A percentile compares a stretch with the other conserved stretches of the same genome.
phyloP scores from a whole-genome alignment of 2,329 filamentous ascomycete genomes.

The Cercospora nicotianae region DNA sequence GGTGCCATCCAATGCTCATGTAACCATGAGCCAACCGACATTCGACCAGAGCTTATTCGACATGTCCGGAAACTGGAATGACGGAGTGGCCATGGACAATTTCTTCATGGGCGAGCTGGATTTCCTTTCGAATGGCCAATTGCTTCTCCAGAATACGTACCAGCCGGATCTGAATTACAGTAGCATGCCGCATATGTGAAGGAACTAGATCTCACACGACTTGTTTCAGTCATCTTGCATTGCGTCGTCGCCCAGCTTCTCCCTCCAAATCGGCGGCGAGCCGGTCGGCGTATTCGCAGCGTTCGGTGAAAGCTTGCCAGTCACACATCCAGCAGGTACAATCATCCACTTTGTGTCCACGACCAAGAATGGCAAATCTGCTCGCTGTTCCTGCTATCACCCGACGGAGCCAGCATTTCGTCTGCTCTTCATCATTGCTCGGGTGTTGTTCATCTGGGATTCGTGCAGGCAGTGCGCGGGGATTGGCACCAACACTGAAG shows the following conservation, averaged over 20 bases:
- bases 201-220: background rate
- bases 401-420: constrained; percentile 1
- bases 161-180: constrained; percentile 31
- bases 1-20: constrained; percentile 33
- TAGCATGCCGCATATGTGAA: constrained; percentile 24
- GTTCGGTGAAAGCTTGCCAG: background rate
- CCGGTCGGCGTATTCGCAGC: background rate
- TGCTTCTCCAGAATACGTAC: constrained; percentile 26
- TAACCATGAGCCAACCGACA: constrained; percentile 33
- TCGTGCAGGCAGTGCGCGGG: background rate
- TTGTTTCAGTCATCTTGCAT: background rate
- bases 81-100: constrained; percentile 31
- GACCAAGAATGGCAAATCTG: background rate
- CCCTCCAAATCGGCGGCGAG: background rate
- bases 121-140: constrained; percentile 33
- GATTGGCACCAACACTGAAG: background rate
- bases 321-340: constrained; percentile 9
- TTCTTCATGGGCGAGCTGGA: constrained; percentile 38
- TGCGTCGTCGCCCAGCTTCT: background rate
- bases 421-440: background rate
- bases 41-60: constrained; percentile 35
- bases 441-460: background rate
- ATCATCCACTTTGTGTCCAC: background rate
- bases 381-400: background rate
- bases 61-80: constrained; percentile 29